Base-by-base conservation (phyloP, 2,329 filamentous ascomycete genomes). In the Pseudonectria foliicola region DNA sequence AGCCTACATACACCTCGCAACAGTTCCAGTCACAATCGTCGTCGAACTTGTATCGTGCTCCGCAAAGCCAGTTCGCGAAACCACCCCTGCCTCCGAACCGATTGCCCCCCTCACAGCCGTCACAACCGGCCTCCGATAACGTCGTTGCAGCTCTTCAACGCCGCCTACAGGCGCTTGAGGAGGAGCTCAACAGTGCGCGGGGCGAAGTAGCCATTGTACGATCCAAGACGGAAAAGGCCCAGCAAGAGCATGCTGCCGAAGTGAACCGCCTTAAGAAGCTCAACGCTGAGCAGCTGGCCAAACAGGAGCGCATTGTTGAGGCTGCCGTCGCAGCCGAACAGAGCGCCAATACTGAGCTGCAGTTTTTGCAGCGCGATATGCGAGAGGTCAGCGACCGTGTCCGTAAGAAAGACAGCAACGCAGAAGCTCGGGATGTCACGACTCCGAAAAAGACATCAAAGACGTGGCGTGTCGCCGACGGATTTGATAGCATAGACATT, bases 161-260 rank as follows among this genome's bases (percentile, higher is more conserved):
- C 21, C 68, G 72, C 25, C 58, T 80, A 24, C 60, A 62, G 7
- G 63, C 67, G 2, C 63, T 81, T 3, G 68, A 75, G 45, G 61
- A 70, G 6, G 74, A 78, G 32, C 67, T 82, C 12, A 68, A 68
- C 35, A 70, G 73, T 3, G 82, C 84, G 47, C 67, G 75, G 13
- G 85, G 85, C 32, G 84, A 89, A 55, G 78, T 79, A 18, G 72
- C 82, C 33, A 87, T 89, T 40, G 69, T 89, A n/a, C 76, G 85
- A 24, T 73, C 75, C 40, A 85, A 85, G 40, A 70, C 77, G 27
- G 73, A 80, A 32, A 81, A 77, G 48, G 64, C 70, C 0, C 66
- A 68, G 12, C 73, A 75, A 33, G 72, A 79, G 30, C 75, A 82
- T 50, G 77, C 85, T 32, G 69, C 71, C 15, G 72, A 80, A 47